phyloP scores from a whole-genome alignment of 169 alveolate genomes.

The Eimeria falciformis region DNA sequence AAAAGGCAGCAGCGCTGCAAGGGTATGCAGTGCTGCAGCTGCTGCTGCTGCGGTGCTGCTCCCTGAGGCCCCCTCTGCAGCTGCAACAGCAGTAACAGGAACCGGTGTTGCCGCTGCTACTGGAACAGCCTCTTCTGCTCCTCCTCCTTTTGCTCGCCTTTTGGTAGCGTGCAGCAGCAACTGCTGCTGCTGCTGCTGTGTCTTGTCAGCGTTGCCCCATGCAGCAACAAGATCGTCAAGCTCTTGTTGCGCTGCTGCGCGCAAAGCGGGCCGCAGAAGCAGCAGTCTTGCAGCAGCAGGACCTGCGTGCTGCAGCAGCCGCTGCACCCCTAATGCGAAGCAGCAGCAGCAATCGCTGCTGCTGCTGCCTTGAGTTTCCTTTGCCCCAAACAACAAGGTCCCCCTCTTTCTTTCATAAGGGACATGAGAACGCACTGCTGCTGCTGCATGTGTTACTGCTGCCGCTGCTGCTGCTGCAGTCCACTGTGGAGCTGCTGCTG shows the following conservation, averaged over 20 bases:
- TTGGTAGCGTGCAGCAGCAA: neutral
- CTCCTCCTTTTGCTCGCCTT: neutral
- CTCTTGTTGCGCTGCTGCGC: neutral
- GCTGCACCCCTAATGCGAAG: neutral
- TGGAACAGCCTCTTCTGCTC: neutral
- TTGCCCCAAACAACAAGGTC: neutral
- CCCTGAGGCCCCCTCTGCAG: neutral
- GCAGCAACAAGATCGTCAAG: neutral
- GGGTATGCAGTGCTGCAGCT: constrained; percentile 21
- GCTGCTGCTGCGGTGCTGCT: neutral
- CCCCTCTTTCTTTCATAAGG: neutral
- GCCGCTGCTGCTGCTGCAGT: neutral
- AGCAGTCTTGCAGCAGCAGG: constrained; percentile 1
- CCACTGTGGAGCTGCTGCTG: neutral
- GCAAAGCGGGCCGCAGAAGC: neutral
- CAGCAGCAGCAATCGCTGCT: neutral
- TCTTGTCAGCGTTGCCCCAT: neutral
- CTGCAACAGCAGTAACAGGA: neutral
- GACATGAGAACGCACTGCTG: neutral
- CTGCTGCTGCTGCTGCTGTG: constrained; percentile 20
- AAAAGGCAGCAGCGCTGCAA: constrained; percentile 33
- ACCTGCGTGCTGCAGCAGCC: constrained; percentile 2
- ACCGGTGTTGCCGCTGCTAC: neutral
- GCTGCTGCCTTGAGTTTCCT: neutral
- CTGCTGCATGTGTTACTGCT: constrained; percentile 22